Conservation (phyloP, 2,329 filamentous ascomycete species). For the Venturia pyrina region DNA sequence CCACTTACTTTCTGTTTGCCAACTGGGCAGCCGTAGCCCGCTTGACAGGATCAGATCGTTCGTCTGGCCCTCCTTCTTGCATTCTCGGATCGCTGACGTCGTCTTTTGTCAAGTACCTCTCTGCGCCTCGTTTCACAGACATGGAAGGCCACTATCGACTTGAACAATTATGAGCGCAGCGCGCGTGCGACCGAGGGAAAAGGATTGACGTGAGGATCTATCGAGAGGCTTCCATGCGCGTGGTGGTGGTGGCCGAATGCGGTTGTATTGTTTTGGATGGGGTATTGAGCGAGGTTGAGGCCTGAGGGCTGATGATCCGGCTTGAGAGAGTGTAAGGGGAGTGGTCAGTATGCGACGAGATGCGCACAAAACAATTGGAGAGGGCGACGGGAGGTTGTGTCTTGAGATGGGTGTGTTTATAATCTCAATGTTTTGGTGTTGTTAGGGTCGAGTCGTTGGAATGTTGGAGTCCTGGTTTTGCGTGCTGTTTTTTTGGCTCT, state of each 20-base stretch:
- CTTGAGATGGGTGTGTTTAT: background rate
- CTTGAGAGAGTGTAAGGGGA: background rate
- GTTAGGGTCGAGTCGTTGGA: background rate
- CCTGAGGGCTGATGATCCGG: background rate
- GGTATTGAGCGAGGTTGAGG: background rate
- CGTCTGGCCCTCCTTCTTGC: conserved; percentile 1
- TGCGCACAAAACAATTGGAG: background rate
- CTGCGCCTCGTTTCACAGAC: conserved; percentile 10
- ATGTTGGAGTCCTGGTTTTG: no score
- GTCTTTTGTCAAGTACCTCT: conserved; percentile 11
- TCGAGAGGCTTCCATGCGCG: conserved; percentile 3
- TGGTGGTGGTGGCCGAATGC: conserved; percentile 1
- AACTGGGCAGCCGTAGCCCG: conserved; percentile 13
- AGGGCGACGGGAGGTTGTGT: background rate
- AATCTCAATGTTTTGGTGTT: background rate
- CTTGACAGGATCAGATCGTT: background rate
- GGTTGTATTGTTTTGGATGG: background rate
- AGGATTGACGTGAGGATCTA: background rate
- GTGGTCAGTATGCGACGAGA: background rate
- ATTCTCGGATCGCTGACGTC: background rate
- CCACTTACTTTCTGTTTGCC: conserved; percentile 12
- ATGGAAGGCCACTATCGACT: background rate
- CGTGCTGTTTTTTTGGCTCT: no score
- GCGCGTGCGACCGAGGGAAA: background rate
- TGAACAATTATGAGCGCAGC: background rate